phyloP scores from a whole-genome alignment of 129 eudicot species.

The Lonicera japonica region DNA sequence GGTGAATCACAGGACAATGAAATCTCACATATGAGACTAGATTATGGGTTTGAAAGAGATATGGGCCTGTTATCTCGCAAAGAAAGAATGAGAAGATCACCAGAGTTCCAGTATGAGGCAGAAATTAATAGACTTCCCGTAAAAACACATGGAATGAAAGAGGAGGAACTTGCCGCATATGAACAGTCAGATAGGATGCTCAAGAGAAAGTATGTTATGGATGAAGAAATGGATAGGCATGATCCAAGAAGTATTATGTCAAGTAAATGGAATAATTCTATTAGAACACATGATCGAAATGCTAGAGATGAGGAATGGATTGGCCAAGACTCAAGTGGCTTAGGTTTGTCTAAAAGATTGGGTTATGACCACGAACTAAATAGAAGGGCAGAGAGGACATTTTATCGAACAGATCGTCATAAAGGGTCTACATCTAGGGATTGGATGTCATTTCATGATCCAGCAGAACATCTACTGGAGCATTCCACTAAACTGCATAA shows the following conservation, averaged over 20 bases:
- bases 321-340: constrained; percentile 21
- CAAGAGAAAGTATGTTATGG: constrained; percentile 36
- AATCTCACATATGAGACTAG: constrained; percentile 22
- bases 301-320: constrained; percentile 31
- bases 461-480: constrained; percentile 25
- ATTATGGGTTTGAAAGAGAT: constrained; percentile 27
- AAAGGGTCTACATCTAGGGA: constrained; percentile 15
- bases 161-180: constrained; percentile 24
- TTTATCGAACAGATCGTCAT: constrained; percentile 13
- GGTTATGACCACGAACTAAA: constrained; percentile 12
- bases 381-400: constrained; percentile 20
- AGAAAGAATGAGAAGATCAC: constrained; percentile 31
- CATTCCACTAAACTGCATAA: constrained; percentile 22
- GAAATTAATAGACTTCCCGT: constrained; percentile 19
- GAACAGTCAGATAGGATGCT: constrained; percentile 24
- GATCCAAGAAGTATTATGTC: constrained; percentile 21
- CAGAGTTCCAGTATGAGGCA: constrained; percentile 23
- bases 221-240: constrained; percentile 30
- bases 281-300: constrained; percentile 24
- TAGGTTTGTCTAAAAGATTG: constrained; percentile 16
- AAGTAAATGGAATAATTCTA: constrained; percentile 25
- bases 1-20: constrained; percentile 34
- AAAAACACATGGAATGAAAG: constrained; percentile 15
- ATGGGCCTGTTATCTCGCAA: constrained; percentile 21
- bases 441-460: constrained; percentile 24